phyloP scores from a whole-genome alignment of 2,329 filamentous ascomycete species.

The Fusarium sarcochroum region DNA sequence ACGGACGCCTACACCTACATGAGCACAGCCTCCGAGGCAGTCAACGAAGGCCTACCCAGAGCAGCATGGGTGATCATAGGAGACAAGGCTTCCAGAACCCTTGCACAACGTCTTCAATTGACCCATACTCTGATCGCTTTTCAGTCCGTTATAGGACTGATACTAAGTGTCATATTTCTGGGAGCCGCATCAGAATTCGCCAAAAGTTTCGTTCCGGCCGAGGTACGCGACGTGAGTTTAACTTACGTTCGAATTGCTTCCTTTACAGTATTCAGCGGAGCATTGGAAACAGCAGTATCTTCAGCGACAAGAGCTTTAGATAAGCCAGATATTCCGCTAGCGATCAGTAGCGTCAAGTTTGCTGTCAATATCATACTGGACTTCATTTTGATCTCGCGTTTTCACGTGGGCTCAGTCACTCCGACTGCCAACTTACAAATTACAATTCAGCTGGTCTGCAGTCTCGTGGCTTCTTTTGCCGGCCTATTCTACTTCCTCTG shows the following conservation, averaged over 20 bases:
- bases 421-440: conserved; percentile 77
- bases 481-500: conserved; percentile 74
- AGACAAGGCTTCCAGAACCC: conserved; percentile 68
- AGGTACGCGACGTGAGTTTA: conserved; percentile 69
- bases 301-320: conserved; percentile 75
- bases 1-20: conserved; percentile 76
- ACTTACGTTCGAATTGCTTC: conserved; percentile 76
- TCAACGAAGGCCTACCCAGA: conserved; percentile 80
- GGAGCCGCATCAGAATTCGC: conserved; percentile 69
- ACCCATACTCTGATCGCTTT: conserved; percentile 74
- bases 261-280: conserved; percentile 72
- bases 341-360: conserved; percentile 76
- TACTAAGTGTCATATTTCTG: conserved; percentile 73
- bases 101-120: conserved; percentile 67
- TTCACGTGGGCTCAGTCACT: conserved; percentile 67
- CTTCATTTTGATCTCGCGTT: conserved; percentile 74
- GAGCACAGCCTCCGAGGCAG: conserved; percentile 73
- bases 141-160: conserved; percentile 68
- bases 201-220: conserved; percentile 71
- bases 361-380: conserved; percentile 77
- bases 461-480: conserved; percentile 65
- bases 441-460: conserved; percentile 72
- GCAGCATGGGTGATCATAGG: conserved; percentile 79
- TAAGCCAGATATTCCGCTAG: conserved; percentile 76
- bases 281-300: conserved; percentile 74